A percentile compares a stretch with the other conserved stretches of the same genome.
phyloP scores from a whole-genome alignment of 108 stramenopile species.

The Ochromonas danica region DNA sequence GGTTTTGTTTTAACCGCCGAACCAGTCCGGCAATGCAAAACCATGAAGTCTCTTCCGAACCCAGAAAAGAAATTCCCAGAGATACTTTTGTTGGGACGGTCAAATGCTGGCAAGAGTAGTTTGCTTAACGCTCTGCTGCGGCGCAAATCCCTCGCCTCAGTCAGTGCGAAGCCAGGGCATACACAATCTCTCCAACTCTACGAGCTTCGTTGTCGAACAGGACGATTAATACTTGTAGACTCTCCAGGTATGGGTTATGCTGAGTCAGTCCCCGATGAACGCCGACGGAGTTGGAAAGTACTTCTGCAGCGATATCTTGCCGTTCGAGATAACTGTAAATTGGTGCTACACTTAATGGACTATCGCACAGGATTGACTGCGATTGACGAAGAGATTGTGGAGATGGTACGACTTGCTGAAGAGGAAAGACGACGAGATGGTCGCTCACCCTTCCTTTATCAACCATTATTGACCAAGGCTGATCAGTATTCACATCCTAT shows the following conservation, averaged over 20 bases:
- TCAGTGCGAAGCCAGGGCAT: slow-evolving; percentile 42
- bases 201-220: slow-evolving; percentile 31
- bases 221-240: slow-evolving; percentile 41
- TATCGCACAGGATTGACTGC: not conserved
- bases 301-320: slow-evolving; percentile 46
- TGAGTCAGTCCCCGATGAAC: slow-evolving; percentile 23
- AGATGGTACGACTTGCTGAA: too few species aligned
- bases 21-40: too few species aligned
- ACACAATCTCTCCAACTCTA: slow-evolving; percentile 44
- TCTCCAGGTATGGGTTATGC: slow-evolving; percentile 48
- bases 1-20: too few species aligned
- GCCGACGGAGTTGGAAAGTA: slow-evolving; percentile 39
- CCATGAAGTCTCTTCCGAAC: too few species aligned
- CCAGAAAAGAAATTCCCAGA: too few species aligned
- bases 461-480: too few species aligned
- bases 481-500: too few species aligned
- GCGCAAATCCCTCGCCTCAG: not conserved
- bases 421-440: too few species aligned
- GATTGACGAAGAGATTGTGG: not conserved
- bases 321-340: not conserved
- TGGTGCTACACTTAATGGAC: slow-evolving; percentile 48
- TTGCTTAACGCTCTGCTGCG: slow-evolving; percentile 47
- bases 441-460: too few species aligned
- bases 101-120: slow-evolving; percentile 48
- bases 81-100: slow-evolving; percentile 45